phyloP scores from a whole-genome alignment of 257 asterid genomes.

The Solanum tarijense region DNA sequence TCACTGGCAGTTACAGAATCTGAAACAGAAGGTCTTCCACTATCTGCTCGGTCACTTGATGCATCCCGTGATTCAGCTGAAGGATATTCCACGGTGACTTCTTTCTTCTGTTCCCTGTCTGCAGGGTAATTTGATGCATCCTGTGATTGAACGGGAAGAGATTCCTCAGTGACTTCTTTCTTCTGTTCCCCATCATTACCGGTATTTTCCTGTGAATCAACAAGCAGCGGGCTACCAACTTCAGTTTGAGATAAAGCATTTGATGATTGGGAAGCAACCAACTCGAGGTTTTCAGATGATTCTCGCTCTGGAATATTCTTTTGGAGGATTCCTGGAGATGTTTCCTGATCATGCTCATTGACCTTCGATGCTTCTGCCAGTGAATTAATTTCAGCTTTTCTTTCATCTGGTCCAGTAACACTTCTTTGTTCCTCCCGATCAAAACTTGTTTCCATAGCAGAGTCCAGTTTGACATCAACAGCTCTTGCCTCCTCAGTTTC shows the following conservation, averaged over 20 bases:
- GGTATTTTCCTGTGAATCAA: conserved; percentile 23
- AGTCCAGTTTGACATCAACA: conserved; percentile 26
- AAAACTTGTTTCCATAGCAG: conserved; percentile 23
- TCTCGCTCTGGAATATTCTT: conserved; percentile 24
- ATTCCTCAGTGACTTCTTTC: conserved; percentile 20
- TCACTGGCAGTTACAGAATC: conserved; percentile 27
- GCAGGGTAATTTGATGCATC: conserved; percentile 21
- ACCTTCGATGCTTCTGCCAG: conserved; percentile 34
- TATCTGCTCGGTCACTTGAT: conserved; percentile 25
- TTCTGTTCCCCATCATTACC: conserved; percentile 23
- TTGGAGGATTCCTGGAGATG: conserved; percentile 19
- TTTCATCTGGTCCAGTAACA: conserved; percentile 17
- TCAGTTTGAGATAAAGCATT: conserved; percentile 23
- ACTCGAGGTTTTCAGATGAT: conserved; percentile 21
- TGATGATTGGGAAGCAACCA: conserved; percentile 27
- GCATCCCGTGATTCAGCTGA: conserved; percentile 27
- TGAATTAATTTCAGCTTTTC: conserved; percentile 26
- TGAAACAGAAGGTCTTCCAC: conserved; percentile 28
- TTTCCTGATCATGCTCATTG: conserved; percentile 33
- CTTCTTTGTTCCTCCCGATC: conserved; percentile 25
- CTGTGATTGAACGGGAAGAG: conserved; percentile 23
- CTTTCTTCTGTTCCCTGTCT: conserved; percentile 14
- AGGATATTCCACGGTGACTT: conserved; percentile 16
- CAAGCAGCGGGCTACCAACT: conserved; percentile 11
- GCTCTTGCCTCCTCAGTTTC: conserved; percentile 14